Percentiles rank a stretch among this genome's conserved stretches.
Evolutionary conservation across 768 basidiomycete species (phyloP).

Genomic region (Hysterangium stoloniferum): DNA sequence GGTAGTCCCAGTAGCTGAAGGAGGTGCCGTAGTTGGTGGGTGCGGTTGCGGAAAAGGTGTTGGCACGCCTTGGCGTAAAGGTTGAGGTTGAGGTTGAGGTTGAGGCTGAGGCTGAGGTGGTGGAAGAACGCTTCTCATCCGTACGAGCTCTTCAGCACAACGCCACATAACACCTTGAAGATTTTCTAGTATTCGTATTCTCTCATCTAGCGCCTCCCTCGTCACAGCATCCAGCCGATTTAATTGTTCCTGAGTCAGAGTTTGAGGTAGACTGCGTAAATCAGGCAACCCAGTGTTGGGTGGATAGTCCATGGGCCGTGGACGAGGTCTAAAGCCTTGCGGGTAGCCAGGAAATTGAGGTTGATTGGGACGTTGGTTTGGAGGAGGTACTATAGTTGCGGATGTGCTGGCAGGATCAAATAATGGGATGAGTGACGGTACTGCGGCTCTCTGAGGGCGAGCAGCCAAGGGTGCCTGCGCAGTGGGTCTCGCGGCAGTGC

Average conservation of each 20-base stretch:
- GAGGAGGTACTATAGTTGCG: slow-evolving; percentile 9
- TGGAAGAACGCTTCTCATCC: slow-evolving; percentile 67
- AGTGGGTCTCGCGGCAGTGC: neutral
- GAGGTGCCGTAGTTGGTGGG: no score
- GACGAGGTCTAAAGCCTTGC: neutral
- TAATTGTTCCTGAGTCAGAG: slow-evolving; percentile 55
- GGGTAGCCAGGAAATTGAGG: neutral
- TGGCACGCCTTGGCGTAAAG: neutral
- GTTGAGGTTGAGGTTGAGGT: no score
- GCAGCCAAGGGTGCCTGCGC: slow-evolving; percentile 4
- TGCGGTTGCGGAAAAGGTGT: no score
- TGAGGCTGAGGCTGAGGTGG: no score
- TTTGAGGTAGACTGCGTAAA: slow-evolving; percentile 32
- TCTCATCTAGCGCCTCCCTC: slow-evolving; percentile 78
- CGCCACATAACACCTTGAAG: slow-evolving; percentile 67
- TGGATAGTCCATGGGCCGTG: neutral
- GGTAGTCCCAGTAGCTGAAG: no score
- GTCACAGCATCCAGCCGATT: slow-evolving; percentile 57
- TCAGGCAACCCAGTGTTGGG: slow-evolving; percentile 3
- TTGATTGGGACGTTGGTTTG: slow-evolving; percentile 1
- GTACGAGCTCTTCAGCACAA: slow-evolving; percentile 72
- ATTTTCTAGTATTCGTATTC: slow-evolving; percentile 68
- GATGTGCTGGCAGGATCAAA: slow-evolving; percentile 10
- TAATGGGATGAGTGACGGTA: slow-evolving; percentile 10
- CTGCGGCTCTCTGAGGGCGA: neutral